Conservation (phyloP, 257 asterid genomes). For the Misopates orontium region DNA sequence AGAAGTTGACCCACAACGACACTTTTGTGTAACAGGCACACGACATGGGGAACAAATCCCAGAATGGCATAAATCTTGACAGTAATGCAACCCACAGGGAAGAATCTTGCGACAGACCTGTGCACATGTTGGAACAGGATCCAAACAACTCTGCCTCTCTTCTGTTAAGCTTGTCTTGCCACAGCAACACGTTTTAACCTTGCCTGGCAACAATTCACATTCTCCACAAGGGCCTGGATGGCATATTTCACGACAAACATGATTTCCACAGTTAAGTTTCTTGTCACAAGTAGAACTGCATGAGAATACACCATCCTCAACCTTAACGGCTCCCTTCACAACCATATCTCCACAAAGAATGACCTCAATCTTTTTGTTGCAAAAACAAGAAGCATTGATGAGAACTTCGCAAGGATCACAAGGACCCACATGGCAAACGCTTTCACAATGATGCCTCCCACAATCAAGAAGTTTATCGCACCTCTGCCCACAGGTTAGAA, state of each 20-base stretch:
- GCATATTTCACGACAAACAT: slow-evolving; percentile 66
- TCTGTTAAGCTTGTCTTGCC: slow-evolving; percentile 73
- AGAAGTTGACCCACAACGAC: slow-evolving; percentile 89
- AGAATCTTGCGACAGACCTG: slow-evolving; percentile 71
- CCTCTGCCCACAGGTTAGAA: slow-evolving; percentile 80
- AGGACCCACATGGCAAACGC: slow-evolving; percentile 81
- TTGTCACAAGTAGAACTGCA: slow-evolving; percentile 68
- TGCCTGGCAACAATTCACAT: slow-evolving; percentile 71
- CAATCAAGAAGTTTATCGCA: slow-evolving; percentile 89
- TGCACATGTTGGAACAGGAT: slow-evolving; percentile 82
- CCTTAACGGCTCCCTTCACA: slow-evolving; percentile 72
- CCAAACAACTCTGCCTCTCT: slow-evolving; percentile 70
- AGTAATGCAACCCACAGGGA: slow-evolving; percentile 71
- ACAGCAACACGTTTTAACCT: slow-evolving; percentile 75
- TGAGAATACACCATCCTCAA: slow-evolving; percentile 77
- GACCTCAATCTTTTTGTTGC: slow-evolving; percentile 74
- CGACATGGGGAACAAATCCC: slow-evolving; percentile 80
- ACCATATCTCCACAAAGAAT: slow-evolving; percentile 76
- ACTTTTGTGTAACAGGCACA: slow-evolving; percentile 71
- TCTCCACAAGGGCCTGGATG: slow-evolving; percentile 96
- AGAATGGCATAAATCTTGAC: slow-evolving; percentile 71
- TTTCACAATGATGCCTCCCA: slow-evolving; percentile 75
- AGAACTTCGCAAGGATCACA: slow-evolving; percentile 79
- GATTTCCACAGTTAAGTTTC: slow-evolving; percentile 75
- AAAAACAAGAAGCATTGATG: slow-evolving; percentile 81